A percentile compares a stretch with the other conserved stretches of the same genome.
Evolutionary conservation across 352 stramenopile genomes (phyloP).

Genomic region (Pythium myriotylum): DNA sequence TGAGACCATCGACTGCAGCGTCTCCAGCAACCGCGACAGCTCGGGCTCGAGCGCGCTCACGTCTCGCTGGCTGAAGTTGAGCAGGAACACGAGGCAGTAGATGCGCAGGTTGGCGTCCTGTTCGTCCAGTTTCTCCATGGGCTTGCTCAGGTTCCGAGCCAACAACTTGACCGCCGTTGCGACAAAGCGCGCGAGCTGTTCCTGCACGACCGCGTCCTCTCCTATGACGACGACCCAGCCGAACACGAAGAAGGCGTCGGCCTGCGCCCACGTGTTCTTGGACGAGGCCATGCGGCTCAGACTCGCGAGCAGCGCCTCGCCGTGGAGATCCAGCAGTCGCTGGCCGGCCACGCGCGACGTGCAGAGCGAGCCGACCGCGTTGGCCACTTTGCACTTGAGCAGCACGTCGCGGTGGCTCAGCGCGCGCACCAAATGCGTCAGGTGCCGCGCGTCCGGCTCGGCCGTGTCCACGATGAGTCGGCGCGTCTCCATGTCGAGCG

Average conservation of each 20-base stretch:
- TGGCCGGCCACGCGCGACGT: conserved; percentile 75
- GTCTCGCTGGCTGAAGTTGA: conserved; percentile 74
- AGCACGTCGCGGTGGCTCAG: conserved; percentile 63
- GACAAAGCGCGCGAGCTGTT: conserved; percentile 42
- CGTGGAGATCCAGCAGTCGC: conserved; percentile 51
- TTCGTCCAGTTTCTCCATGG: conserved; percentile 31
- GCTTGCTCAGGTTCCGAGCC: conserved; percentile 36
- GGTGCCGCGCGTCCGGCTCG: conserved; percentile 2
- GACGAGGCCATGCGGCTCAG: conserved; percentile 62
- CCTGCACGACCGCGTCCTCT: conserved; percentile 44
- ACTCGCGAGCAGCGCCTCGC: conserved; percentile 35
- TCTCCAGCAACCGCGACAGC: conserved; percentile 32
- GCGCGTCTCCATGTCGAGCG: conserved; percentile 73
- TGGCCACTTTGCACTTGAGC: conserved; percentile 82
- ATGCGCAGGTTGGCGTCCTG: conserved; percentile 68
- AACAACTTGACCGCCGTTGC: conserved; percentile 48
- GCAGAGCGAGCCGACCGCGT: conserved; percentile 69
- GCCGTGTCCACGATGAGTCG: conserved; percentile 45
- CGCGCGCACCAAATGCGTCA: conserved; percentile 48
- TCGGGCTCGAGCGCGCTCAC: conserved; percentile 34
- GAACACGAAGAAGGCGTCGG: conserved; percentile 75
- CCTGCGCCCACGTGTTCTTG: conserved; percentile 76
- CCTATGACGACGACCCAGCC: conserved; percentile 76
- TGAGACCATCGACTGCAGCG: conserved; percentile 40
- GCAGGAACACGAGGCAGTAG: conserved; percentile 72